Evolutionary conservation across 257 asterid genomes (phyloP), one percentile per base, ranked within the genome.

Genomic region (Solanum sejunctum): DNA sequence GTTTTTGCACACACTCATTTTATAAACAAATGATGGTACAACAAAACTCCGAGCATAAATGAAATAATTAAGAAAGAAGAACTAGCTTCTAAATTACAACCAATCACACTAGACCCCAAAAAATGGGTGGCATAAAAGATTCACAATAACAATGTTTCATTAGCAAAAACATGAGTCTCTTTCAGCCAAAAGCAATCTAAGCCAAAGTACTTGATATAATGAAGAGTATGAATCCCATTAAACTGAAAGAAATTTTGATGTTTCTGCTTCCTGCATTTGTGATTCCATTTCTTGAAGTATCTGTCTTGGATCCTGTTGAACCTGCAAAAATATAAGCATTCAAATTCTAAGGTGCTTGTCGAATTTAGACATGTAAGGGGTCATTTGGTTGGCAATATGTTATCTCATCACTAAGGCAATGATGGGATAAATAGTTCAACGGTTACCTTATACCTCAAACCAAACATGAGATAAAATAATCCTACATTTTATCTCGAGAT

Each of bases 301-400:
- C 86, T 21, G 84, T 84, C 83, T 89, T 93, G 2, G 94, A 88
- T 58, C 93, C 93, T 85, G 86, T 82, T 79, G 82, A 28, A 8
- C 28, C 88, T 66, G 88, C 70, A 87, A 17, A 13, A 36, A 17
- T 54, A 81, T 86, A 77, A 72, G 86, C 9, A 2, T 47, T 12
- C 15, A 16, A 72, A 36, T 72, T 43, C 43, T n/a, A 73, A 47
- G 3, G 17, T 20, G 16, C 80, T 36, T 36, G 41, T 36, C 6
- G 6, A 36, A 36, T 5, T 36, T 36, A 36, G 41, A 36, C 41
- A 36, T 36, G 5, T 36, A 36, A 5, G 36, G 36, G 36, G 36
- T 32, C 3, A 3, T 32, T 32, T 32, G 36, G 36, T 32, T 32
- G 36, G 2, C 36, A 32, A 32, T 32, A 32, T 32, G 36, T 32